Conservation (phyloP, 2,329 filamentous ascomycete genomes). For the Dactylellina drechsleri region DNA sequence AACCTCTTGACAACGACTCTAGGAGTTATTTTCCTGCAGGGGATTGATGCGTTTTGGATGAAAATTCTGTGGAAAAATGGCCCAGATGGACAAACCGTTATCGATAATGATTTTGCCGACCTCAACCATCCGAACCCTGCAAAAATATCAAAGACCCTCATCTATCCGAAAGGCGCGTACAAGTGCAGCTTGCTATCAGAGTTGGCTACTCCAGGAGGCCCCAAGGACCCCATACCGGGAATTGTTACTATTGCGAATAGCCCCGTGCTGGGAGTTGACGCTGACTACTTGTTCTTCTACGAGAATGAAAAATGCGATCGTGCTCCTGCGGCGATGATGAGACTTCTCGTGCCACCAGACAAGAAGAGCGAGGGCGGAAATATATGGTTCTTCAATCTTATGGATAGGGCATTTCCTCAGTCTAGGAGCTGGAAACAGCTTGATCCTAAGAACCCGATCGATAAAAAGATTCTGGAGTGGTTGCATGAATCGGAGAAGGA, state of each 20-base stretch:
- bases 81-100: slow-evolving; percentile 2
- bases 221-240: slow-evolving; percentile 15
- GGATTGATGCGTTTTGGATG: slow-evolving; percentile 27
- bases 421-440: slow-evolving; percentile 24
- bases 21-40: slow-evolving; percentile 7
- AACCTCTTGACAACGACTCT: background rate
- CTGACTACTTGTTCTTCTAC: slow-evolving; percentile 19
- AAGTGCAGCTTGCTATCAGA: slow-evolving; percentile 13
- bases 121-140: background rate
- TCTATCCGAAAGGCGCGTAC: background rate
- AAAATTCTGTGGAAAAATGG: slow-evolving; percentile 35
- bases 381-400: slow-evolving; percentile 12
- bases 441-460: background rate
- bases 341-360: background rate
- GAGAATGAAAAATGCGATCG: slow-evolving; percentile 12
- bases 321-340: slow-evolving; percentile 8
- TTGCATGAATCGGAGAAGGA: background rate
- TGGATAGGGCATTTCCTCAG: slow-evolving; percentile 6
- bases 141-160: slow-evolving; percentile 9
- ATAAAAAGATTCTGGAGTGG: background rate
- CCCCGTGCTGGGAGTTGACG: background rate
- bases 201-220: background rate
- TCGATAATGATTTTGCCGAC: background rate
- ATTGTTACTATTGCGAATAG: slow-evolving; percentile 23
- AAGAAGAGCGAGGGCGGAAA: background rate